A percentile compares a stretch with the other conserved stretches of the same genome.
Evolutionary conservation across 805 yeast species (phyloP).

Genomic region (Pichia rugopelliculosa): DNA sequence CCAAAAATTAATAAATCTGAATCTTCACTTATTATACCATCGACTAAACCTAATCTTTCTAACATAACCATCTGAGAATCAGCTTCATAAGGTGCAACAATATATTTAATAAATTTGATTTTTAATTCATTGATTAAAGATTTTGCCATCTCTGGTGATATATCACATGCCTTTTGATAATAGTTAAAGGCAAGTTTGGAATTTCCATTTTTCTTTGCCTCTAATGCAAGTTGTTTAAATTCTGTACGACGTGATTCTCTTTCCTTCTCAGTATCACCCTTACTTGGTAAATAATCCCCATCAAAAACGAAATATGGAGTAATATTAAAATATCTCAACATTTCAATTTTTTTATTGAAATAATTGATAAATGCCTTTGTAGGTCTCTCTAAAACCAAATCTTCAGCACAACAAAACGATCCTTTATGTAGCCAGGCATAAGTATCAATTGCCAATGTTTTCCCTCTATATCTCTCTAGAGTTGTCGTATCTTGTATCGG

Average conservation of each 20-base stretch:
- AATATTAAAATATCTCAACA: conserved; percentile 62
- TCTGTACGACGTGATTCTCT: conserved; percentile 50
- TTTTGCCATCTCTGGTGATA: conserved; percentile 88
- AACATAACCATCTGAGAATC: conserved; percentile 94
- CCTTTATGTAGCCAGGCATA: conserved; percentile 96
- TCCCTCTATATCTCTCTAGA: conserved; percentile 58
- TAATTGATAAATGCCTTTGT: conserved; percentile 68
- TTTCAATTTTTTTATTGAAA: conserved; percentile 55
- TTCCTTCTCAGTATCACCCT: conserved; percentile 62
- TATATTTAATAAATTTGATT: conserved; percentile 47
- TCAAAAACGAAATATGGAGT: conserved; percentile 88
- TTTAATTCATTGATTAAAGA: conserved; percentile 69
- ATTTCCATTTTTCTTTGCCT: conserved; percentile 46
- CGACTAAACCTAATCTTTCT: conserved; percentile 65
- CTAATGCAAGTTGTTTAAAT: conserved; percentile 51
- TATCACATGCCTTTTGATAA: conserved; percentile 74
- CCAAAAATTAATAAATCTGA: conserved; percentile 91
- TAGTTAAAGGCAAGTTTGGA: conserved; percentile 54
- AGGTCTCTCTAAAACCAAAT: conserved; percentile 61
- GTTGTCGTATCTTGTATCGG: conserved; percentile 58
- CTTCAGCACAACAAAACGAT: conserved; percentile 74
- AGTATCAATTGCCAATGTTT: conserved; percentile 85
- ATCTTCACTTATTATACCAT: conserved; percentile 89
- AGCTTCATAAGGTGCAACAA: conserved; percentile 98
- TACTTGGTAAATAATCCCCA: conserved; percentile 80